These are phyloP conservation scores for Glaciozyma martinii DNA, from an alignment of 768 basidiomycete species.

Conservation along the genomic window DNA sequence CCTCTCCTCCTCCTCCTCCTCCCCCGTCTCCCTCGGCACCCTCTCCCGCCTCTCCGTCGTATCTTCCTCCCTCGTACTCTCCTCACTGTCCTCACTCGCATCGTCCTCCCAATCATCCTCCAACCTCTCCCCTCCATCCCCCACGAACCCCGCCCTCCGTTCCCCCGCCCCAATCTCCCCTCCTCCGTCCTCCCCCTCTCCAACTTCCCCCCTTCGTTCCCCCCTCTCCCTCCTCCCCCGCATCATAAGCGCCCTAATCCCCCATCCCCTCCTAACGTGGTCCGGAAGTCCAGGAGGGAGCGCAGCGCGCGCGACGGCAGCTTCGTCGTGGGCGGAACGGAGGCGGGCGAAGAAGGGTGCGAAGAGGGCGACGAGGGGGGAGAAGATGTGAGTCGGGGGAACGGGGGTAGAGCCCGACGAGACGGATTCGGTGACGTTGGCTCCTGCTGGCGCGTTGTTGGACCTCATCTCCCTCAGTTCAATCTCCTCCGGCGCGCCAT, in stretches of 20 bases:
- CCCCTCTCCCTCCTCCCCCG: constrained; percentile 24
- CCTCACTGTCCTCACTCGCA: background rate
- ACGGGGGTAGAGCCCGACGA: background rate
- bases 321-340: constrained; percentile 19
- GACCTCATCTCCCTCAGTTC: constrained; percentile 17
- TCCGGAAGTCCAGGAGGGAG: constrained; percentile 23
- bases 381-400: constrained; percentile 10
- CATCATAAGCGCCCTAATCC: constrained; percentile 25
- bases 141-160: constrained; percentile 21
- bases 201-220: constrained; percentile 14
- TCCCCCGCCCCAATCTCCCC: constrained; percentile 16
- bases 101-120: constrained; percentile 3
- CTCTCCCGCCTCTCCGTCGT: too few relatives aligned
- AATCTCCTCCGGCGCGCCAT: constrained; percentile 9
- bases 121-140: constrained; percentile 18
- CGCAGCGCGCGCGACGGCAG: constrained; percentile 16
- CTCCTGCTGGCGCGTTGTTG: background rate
- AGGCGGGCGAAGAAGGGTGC: constrained; percentile 16
- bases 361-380: constrained; percentile 15
- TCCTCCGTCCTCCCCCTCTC: constrained; percentile 3
- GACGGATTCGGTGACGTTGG: background rate
- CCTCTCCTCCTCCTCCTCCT: background rate
- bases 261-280: constrained; percentile 24
- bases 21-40: background rate
- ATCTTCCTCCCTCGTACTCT: background rate